These are phyloP conservation scores for Chaetomiaceae sp. DNA, from an alignment of 2,329 filamentous ascomycete genomes.

Conservation along the genomic window DNA sequence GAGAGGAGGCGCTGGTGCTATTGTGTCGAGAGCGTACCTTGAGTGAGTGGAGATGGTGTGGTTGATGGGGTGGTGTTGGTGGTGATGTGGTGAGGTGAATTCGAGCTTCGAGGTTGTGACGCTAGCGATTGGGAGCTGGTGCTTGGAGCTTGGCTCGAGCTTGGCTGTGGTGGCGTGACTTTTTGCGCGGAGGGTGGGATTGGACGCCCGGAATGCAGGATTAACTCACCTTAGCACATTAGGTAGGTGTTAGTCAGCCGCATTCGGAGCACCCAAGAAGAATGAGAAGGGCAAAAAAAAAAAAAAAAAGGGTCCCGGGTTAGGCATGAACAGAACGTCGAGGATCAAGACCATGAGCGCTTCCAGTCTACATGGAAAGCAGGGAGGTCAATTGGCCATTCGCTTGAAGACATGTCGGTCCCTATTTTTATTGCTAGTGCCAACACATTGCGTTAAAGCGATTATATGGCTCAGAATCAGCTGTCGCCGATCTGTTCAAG, in stretches of 20 bases:
- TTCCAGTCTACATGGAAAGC: too few species aligned
- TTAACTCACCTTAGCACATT: too few species aligned
- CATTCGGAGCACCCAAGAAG: too few species aligned
- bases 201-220: slow-evolving; percentile 4
- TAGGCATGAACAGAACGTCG: too few species aligned
- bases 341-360: too few species aligned
- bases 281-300: too few species aligned
- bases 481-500: neutral
- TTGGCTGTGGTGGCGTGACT: slow-evolving; percentile 23
- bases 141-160: slow-evolving; percentile 15
- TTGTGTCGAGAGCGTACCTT: slow-evolving; percentile 10
- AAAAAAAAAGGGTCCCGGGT: too few species aligned
- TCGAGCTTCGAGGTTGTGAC: slow-evolving; percentile 15
- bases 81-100: slow-evolving; percentile 11
- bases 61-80: neutral
- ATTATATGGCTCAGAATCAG: neutral
- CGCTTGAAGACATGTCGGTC: too few species aligned
- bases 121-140: slow-evolving; percentile 13
- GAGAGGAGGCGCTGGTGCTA: neutral
- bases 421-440: too few species aligned
- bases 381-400: too few species aligned
- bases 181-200: slow-evolving; percentile 10
- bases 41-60: slow-evolving; percentile 7
- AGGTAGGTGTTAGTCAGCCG: too few species aligned
- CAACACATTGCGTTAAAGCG: too few species aligned